Evolutionary conservation across 2,329 filamentous ascomycete species (phyloP).

Genomic region (Huntiella bhutanensis): DNA sequence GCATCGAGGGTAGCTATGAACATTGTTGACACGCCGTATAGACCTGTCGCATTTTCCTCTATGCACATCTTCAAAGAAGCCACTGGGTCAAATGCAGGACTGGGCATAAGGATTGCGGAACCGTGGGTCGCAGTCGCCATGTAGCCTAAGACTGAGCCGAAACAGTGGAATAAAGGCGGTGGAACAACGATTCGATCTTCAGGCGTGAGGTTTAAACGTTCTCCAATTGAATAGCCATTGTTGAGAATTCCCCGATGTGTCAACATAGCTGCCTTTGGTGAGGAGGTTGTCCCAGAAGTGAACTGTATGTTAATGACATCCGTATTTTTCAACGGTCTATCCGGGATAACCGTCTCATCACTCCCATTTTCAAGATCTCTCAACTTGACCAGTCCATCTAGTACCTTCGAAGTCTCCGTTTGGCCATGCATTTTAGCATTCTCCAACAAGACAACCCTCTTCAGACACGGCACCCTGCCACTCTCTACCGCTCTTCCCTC

Average conservation of each 20-base stretch:
- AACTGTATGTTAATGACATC: conserved; percentile 93
- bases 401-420: no score
- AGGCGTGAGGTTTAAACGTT: conserved; percentile 62
- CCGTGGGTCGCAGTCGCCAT: conserved; percentile 80
- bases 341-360: conserved; percentile 21
- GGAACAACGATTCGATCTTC: conserved; percentile 66
- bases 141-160: conserved; percentile 80
- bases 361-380: conserved; percentile 21
- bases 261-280: conserved; percentile 81
- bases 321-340: conserved; percentile 30
- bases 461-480: conserved; percentile 45
- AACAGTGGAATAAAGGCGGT: conserved; percentile 77
- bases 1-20: conserved; percentile 73
- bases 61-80: conserved; percentile 43
- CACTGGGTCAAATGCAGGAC: conserved; percentile 66
- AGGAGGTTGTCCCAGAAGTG: conserved; percentile 82
- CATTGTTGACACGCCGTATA: conserved; percentile 92
- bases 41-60: conserved; percentile 36
- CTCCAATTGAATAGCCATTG: conserved; percentile 70
- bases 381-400: conserved; percentile 27
- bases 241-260: conserved; percentile 77
- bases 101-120: conserved; percentile 65
- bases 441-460: conserved; percentile 56
- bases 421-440: conserved; percentile 38
- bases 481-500: conserved; percentile 15